Evolutionary conservation across 1,284 basidiomycete species (phyloP), one percentile per base, ranked within the genome.

Genomic region (Dichomitus squalens): DNA sequence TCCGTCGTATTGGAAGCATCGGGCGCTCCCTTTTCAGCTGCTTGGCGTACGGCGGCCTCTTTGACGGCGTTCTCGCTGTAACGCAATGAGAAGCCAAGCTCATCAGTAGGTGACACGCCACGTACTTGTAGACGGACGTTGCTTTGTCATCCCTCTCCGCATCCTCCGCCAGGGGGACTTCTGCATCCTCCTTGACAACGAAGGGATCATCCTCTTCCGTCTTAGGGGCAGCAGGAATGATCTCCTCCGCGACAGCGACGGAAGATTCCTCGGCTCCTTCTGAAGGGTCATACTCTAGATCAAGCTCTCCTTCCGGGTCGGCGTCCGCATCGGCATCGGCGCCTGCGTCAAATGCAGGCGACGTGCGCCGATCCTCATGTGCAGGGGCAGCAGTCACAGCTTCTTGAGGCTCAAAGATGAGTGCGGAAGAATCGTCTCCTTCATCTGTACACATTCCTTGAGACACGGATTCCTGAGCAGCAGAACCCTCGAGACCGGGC

Each of bases 221-320:
- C 18, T 38, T 34, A 9, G 33, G 35, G 25, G 35, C 35, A 3
- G 48, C 16, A 5, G 35, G 31, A n/a, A 44, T 23, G 12, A 31
- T 14, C 1, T 35, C 7, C 16, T 52, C 47, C 9, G 27, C 25
- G 7, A 25, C 44, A 12, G 38, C 52, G 12, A 33, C 16, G 12
- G 54, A 31, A 5, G 46, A 46, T 27, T 36, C 49, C 3, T 58
- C 55, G 8, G 23, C 39, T 20, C n/a, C 33, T 7, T 57, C 51
- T 7, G 52, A 38, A 7, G 50, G 41, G 0, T 44, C 49, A 38
- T 71, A 71, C 14, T 76, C 74, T 7, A 70, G 71, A 55, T 75
- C 75, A 14, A 70, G 53, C 33, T 73, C 72, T 7, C 73, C 74
- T 55, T 74, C 71, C 2, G 72, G 71, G 54, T 73, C 73, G 0